These are phyloP conservation scores for Arachis monticola DNA, from an alignment of 331 rosid genomes.

Conservation along the genomic window DNA sequence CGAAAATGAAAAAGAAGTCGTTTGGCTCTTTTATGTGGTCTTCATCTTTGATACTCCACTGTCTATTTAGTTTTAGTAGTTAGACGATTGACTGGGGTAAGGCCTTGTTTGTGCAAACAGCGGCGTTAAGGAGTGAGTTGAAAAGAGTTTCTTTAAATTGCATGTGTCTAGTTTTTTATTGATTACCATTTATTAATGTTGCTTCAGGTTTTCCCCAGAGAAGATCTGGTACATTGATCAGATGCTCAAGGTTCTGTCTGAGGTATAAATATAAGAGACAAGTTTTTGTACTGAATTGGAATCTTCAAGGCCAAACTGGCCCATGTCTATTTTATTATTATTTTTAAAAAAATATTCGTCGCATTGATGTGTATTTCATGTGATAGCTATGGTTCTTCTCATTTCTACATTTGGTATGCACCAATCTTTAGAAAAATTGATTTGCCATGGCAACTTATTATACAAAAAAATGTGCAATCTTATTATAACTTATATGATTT, in stretches of 20 bases:
- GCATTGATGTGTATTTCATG: conserved; percentile 10
- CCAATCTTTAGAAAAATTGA: conserved; percentile 24
- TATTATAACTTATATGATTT: conserved; percentile 12
- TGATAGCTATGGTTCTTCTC: conserved; percentile 38
- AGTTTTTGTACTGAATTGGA: conserved; percentile 36
- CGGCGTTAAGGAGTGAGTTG: no score
- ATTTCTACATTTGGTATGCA: conserved; percentile 27
- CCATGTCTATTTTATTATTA: conserved; percentile 14
- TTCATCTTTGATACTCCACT: conserved; percentile 8
- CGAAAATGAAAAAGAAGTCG: conserved; percentile 31
- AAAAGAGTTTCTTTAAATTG: conserved; percentile 32
- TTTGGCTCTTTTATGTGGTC: conserved; percentile 18
- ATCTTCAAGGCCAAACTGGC: conserved; percentile 2
- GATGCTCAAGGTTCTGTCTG: conserved; percentile 98
- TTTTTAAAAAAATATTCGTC: neutral
- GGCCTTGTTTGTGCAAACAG: no score
- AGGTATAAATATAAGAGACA: conserved; percentile 74
- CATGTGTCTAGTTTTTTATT: conserved; percentile 23
- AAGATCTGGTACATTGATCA: conserved; percentile 98
- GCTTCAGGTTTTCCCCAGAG: conserved; percentile 90
- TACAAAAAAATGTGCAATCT: neutral
- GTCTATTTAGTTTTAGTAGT: conserved; percentile 19
- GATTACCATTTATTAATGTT: conserved; percentile 45
- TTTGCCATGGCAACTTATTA: neutral
- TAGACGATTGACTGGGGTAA: neutral